Percentiles rank a stretch among this genome's conserved stretches.
phyloP scores from a whole-genome alignment of 352 stramenopile species.

The Elongisporangium anandrum region DNA sequence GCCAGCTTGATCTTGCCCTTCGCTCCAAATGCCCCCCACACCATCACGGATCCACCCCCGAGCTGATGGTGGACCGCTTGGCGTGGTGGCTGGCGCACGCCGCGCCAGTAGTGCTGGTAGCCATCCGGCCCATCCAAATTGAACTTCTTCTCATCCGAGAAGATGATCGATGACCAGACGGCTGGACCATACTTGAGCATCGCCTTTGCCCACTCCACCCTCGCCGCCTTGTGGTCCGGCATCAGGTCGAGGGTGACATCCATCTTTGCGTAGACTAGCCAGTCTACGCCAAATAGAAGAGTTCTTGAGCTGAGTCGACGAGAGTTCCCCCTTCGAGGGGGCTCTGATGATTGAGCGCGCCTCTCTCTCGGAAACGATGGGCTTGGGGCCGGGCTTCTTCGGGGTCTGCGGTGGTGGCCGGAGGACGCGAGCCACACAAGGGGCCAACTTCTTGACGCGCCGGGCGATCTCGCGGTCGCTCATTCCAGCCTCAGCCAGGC shows the following conservation, averaged over 20 bases:
- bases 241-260: constrained; percentile 2
- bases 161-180: constrained; percentile 4
- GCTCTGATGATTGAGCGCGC: background rate
- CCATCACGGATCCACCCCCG: constrained; percentile 6
- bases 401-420: too few species aligned
- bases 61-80: background rate
- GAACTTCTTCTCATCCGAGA: constrained; percentile 14
- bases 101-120: constrained; percentile 9
- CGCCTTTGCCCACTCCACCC: background rate
- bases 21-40: constrained; percentile 6
- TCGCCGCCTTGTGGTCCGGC: background rate
- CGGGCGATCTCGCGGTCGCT: too few species aligned
- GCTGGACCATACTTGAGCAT: background rate
- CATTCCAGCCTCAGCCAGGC: too few species aligned
- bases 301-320: constrained; percentile 9
- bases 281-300: background rate
- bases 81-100: background rate
- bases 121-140: constrained; percentile 14
- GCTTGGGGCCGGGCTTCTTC: background rate
- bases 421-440: too few species aligned
- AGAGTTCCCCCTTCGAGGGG: background rate
- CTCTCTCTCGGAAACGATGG: constrained; percentile 1
- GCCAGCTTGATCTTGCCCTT: background rate
- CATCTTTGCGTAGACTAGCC: constrained; percentile 6
- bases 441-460: too few species aligned